Percentiles rank a stretch among this genome's conserved stretches.
Conservation (phyloP, 306 rosid genomes). For the Inga laurina region DNA sequence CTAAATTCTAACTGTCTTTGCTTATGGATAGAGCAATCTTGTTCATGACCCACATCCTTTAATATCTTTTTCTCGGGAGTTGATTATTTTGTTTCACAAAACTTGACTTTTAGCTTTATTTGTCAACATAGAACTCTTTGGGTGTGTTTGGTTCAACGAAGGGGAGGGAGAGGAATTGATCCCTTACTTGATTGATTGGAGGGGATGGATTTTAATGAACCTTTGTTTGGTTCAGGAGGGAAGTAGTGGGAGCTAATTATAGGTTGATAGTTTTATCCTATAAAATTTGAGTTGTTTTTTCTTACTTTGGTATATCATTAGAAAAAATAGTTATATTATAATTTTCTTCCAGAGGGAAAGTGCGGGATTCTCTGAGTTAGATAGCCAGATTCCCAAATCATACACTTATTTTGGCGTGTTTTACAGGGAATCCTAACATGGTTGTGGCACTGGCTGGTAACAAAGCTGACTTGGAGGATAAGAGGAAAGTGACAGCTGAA, state of each 20-base stretch:
- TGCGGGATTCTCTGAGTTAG: background rate
- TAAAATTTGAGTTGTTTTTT: no score
- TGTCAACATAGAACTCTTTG: background rate
- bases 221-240: no score
- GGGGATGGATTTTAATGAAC: no score
- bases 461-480: constrained; percentile 67
- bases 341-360: background rate
- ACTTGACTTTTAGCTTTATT: background rate
- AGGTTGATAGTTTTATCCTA: no score
- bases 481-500: constrained; percentile 59
- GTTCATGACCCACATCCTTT: background rate
- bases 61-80: background rate
- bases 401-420: constrained; percentile 17
- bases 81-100: background rate
- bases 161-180: no score
- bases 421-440: constrained; percentile 65
- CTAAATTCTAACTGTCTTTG: background rate
- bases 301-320: no score
- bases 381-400: constrained; percentile 24
- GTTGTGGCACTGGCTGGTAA: constrained; percentile 68
- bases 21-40: background rate
- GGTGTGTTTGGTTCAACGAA: no score
- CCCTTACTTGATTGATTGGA: no score
- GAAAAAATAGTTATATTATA: background rate
- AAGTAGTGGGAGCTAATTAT: no score